Evolutionary conservation across 2,329 filamentous ascomycete genomes (phyloP).

Genomic region (Magnaporthiopsis incrustans): DNA sequence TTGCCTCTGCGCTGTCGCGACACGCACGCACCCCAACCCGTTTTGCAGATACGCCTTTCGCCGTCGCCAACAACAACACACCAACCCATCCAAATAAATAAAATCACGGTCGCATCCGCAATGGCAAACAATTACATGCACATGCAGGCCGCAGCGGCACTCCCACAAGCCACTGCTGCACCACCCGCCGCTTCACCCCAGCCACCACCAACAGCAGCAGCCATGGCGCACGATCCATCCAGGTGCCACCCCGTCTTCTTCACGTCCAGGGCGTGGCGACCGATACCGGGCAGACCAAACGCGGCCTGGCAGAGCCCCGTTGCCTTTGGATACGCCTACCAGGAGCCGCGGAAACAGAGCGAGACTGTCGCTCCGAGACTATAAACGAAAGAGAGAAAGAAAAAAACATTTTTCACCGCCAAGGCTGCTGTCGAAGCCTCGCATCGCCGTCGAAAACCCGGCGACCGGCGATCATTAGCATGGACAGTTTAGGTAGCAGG

Average conservation of each 20-base stretch:
- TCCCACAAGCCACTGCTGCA: neutral
- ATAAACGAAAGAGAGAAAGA: slow-evolving; percentile 18
- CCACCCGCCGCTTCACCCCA: neutral
- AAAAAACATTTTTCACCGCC: too few relatives aligned
- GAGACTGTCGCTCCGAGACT: slow-evolving; percentile 26
- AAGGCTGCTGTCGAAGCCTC: neutral
- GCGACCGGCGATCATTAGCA: too few relatives aligned
- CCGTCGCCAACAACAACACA: neutral
- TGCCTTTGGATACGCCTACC: slow-evolving; percentile 53
- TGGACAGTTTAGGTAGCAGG: too few relatives aligned
- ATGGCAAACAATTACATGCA: slow-evolving; percentile 1
- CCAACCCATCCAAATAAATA: too few relatives aligned
- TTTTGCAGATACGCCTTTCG: neutral
- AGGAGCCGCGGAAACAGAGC: slow-evolving; percentile 29
- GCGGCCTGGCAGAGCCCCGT: slow-evolving; percentile 36
- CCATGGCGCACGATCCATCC: slow-evolving; percentile 42
- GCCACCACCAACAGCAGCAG: slow-evolving; percentile 3
- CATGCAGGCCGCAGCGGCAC: slow-evolving; percentile 5
- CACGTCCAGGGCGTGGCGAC: slow-evolving; percentile 52
- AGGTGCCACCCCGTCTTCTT: slow-evolving; percentile 70
- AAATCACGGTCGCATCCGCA: neutral
- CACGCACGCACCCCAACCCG: neutral
- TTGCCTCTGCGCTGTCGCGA: neutral
- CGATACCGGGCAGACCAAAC: slow-evolving; percentile 20
- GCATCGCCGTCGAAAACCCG: neutral